Evolutionary conservation across 2,329 filamentous ascomycete genomes (phyloP), one percentile per base, ranked within the genome.

Genomic region (Clarireedia monteithiana): DNA sequence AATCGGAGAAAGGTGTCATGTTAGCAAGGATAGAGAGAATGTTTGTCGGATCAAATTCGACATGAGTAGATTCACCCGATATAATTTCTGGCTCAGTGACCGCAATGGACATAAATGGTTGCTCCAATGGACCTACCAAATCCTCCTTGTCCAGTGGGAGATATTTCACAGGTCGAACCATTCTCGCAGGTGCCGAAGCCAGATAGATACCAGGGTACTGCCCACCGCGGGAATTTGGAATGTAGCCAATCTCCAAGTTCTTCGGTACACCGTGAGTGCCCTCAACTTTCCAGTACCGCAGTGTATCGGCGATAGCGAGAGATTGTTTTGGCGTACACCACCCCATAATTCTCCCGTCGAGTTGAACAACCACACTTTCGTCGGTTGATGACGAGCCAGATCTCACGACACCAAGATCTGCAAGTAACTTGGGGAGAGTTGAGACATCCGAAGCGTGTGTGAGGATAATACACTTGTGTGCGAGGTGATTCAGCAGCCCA

Each of bases 1-100:
- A 96, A 70, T 99, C 90, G 48, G 92, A 96, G 74, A 99, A 99
- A 3, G 94, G 94, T 0, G 94, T 99, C 86, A 96, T 95, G 74
- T 97, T 97, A 66, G 94, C 94, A 51, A 99, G 80, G 62, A 99
- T 97, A 6, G 92, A 97, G 26, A 99, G 82, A 62, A 99, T 97
- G 72, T 97, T 94, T 34, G 94, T 99, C 1, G 94, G 91, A 57
- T 91, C 86, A 66, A 88, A 89, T 72, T 99, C 94, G 46, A 97
- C 91, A 68, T 99, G 94, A 0, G 91, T 96, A 4, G 90, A 91
- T 66, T 91, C 81, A 49, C 90, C 90, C n/a, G 90, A 88, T 27
- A 88, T 80, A 59, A 97, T 83, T 70, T 99, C 94, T 36, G 85
- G 80, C 50, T 91, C 86, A n/a, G 89, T 85, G 64, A 91, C 91